Conservation (phyloP, 1,139 yeast species). For the Nakaseomyces delphensis region DNA sequence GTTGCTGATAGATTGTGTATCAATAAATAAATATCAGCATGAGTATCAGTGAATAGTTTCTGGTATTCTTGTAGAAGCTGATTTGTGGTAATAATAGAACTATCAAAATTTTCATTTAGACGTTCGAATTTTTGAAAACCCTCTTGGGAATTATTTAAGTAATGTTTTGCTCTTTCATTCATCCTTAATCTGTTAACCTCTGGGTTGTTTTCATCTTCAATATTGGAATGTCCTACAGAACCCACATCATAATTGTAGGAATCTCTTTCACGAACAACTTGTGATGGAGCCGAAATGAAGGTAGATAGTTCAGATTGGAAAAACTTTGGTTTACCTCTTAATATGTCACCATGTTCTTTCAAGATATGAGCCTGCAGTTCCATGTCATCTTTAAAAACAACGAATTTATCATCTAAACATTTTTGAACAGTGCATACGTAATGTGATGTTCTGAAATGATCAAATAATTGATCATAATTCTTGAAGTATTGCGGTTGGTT, state of each 20-base stretch:
- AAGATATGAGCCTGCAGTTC: conserved; percentile 86
- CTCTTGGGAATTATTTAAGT: conserved; percentile 46
- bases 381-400: conserved; percentile 79
- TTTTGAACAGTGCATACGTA: conserved; percentile 68
- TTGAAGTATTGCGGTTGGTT: conserved; percentile 67
- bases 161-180: conserved; percentile 80
- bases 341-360: conserved; percentile 62
- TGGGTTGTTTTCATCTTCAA: conserved; percentile 17
- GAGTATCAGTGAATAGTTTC: conserved; percentile 39
- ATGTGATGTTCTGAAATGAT: conserved; percentile 68
- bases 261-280: conserved; percentile 21
- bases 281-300: conserved; percentile 33
- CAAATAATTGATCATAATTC: conserved; percentile 63
- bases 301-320: conserved; percentile 68
- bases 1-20: conserved; percentile 51
- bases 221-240: conserved; percentile 4
- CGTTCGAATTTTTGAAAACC: conserved; percentile 43
- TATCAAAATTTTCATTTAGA: conserved; percentile 43
- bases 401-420: conserved; percentile 86
- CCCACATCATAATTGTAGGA: conserved; percentile 11
- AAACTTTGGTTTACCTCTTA: conserved; percentile 40
- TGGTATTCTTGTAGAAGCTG: conserved; percentile 46
- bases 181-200: conserved; percentile 55
- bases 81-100: conserved; percentile 40
- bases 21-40: conserved; percentile 45